Evolutionary conservation across 202 grass and related monocot species (phyloP).

Genomic region (Zoysia matrella): DNA sequence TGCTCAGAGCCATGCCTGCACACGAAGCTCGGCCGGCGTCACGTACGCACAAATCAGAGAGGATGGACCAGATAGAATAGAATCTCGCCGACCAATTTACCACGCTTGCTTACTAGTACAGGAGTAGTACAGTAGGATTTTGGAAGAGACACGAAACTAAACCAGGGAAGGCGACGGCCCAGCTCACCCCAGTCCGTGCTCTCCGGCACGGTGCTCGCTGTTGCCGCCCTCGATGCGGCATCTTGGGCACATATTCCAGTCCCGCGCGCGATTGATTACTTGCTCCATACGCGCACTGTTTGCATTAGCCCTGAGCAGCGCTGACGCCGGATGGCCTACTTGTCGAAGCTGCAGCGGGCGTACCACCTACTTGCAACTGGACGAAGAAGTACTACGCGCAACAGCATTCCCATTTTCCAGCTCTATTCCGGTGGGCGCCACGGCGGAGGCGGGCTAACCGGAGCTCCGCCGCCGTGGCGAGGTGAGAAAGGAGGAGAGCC

Average conservation of each 20-base stretch:
- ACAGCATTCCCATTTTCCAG: not conserved
- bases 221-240: not conserved
- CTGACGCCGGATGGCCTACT: not conserved
- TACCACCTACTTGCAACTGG: no score
- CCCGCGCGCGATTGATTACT: not conserved
- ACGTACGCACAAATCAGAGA: not conserved
- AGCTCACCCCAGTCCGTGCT: not conserved
- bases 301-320: not conserved
- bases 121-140: not conserved
- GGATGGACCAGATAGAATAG: not conserved
- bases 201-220: not conserved
- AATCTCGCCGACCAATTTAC: not conserved
- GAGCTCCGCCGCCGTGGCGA: not conserved
- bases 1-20: not conserved
- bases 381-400: not conserved
- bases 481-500: not conserved
- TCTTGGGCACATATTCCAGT: not conserved
- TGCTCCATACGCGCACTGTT: not conserved
- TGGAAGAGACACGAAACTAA: not conserved
- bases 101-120: not conserved
- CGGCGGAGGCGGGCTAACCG: not conserved
- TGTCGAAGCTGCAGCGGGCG: not conserved
- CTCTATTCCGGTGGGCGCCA: not conserved
- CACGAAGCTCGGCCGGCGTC: not conserved
- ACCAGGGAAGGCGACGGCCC: not conserved